Evolutionary conservation across 2,329 filamentous ascomycete genomes (phyloP), one percentile per base, ranked within the genome.

Genomic region (Arachnopeziza araneosa): DNA sequence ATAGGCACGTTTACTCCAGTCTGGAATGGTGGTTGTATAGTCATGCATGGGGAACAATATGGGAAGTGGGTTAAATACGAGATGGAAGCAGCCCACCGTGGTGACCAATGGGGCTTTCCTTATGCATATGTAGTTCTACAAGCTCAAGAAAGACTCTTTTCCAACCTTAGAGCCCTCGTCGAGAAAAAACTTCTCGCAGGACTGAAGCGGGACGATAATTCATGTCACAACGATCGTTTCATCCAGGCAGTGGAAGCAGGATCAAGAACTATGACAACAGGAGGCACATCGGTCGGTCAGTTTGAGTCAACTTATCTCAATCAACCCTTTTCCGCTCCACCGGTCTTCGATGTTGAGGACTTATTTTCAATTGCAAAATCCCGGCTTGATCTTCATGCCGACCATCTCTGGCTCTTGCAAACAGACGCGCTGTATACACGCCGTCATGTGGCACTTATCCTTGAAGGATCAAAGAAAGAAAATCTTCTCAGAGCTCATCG

Each of bases 31-130:
- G 50, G 17, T 9, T 59, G 52, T 50, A 24, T 63, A 19, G 12
- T 55, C 21, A 58, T 62, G 54, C 32, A 63, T 24, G 59, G 60
- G 7, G 7, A 23, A 21, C 19, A 51, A 9, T 63, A 58, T 36
- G 59, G 64, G 2, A 51, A 57, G 17, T 21, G 63, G 36, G 24
- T 36, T 1, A 8, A 19, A 1, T 65, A 56, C 58, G 10, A 63
- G 17, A 30, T n/a, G 10, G 5, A 17, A 4, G 12, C 48, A 12
- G 56, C 51, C 1, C 61, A 64, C 30, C 14, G 30, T 26, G 24
- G 24, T 23, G 58, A 60, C n/a, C 61, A 59, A 21, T 17, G 64
- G 32, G 60, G 60, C 4, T 65, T 59, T 52, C 63, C 63, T 6
- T 52, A 44, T 14, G 64, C 24, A 19, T 51, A 23, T 9, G 57